Evolutionary conservation across 2,329 filamentous ascomycete genomes (phyloP), one percentile per base, ranked within the genome.

Genomic region (Phoma sp.): DNA sequence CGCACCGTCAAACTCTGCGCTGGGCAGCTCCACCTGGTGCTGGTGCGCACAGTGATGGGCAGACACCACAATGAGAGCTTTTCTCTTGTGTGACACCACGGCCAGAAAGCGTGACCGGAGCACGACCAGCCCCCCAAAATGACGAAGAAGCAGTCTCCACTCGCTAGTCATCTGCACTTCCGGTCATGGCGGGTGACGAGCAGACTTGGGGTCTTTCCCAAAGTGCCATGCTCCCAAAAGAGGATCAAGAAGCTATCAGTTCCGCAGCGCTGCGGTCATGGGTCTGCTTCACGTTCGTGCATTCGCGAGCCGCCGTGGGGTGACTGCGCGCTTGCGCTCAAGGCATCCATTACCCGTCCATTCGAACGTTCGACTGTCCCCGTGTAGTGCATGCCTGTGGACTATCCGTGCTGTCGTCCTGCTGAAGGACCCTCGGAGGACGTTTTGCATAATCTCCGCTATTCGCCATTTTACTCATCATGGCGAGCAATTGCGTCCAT

Each of bases 151-250:
- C 41, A 42, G 27, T 48, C 38, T 27, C 44, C 35, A 54, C 44
- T 47, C 56, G 55, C 65, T 67, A 64, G 70, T 72, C 70, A 71
- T 66, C 69, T 68, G 69, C 57, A 55, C 60, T 61, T 62, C 64
- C 66, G 61, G 69, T 62, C 68, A 69, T 61, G 64, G 62, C 62
- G 57, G 55, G 62, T 68, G 61, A 62, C 54, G 57, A 60, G 62
- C 60, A 56, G 64, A 66, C 66, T 60, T 68, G 67, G 61, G 64
- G 60, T 66, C 66, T 61, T 50, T 58, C 59, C 57, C 29, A 60
- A 58, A 43, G 60, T 54, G 58, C 42, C 59, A 47, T 54, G 44
- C 18, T 44, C 54, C 53, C 32, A 29, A 60, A 62, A 60, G 41
- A 48, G 52, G 25, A 42, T n/a, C 47, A 43, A 48, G 49, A 38